Evolutionary conservation across 2,329 filamentous ascomycete genomes (phyloP), one percentile per base, ranked within the genome.

Genomic region (Botrytis deweyae): DNA sequence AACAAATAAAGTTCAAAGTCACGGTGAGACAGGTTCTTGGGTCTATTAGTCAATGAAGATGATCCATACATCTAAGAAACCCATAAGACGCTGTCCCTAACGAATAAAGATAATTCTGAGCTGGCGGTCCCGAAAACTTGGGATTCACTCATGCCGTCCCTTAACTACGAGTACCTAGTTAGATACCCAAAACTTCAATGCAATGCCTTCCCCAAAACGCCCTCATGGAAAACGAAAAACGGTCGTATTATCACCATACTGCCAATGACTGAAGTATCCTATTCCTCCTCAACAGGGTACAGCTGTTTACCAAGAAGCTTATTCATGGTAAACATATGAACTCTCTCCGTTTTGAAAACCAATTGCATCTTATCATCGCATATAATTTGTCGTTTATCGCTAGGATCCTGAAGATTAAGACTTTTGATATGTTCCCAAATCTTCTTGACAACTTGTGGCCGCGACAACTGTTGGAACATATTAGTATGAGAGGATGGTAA

Each of bases 271-370:
- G 29, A 16, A 33, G 16, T 33, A 33, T 72, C 40, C 55, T 68
- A 75, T 70, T 75, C 74, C 82, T 96, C 94, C 71, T 95, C 94
- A 66, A 93, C 87, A 3, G 92, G 93, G 81, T 97, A 98, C 58
- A 98, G 86, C 80, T 98, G 95, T 81, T 92, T 91, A 76, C 93
- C 94, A 18, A 98, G 89, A 25, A 97, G 89, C 86, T 98, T 98
- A 86, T 97, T 98, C 95, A 99, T 98, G 78, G 94, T 95, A 83
- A 99, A 99, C 96, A 99, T 99, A 83, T 98, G 94, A 68, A 99
- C 92, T 80, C 89, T 93, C 80, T 94, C 90, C 80, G 92, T 89
- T 83, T 97, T 97, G 85, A 99, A 99, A 12, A 99, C 92, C 10
- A 92, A 92, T 75, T 93, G 91, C 92, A 99, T 92, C 78, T 90